Evolutionary conservation across 805 yeast species (phyloP), one percentile per base, ranked within the genome.

Genomic region (Saccharomyces mikatae): DNA sequence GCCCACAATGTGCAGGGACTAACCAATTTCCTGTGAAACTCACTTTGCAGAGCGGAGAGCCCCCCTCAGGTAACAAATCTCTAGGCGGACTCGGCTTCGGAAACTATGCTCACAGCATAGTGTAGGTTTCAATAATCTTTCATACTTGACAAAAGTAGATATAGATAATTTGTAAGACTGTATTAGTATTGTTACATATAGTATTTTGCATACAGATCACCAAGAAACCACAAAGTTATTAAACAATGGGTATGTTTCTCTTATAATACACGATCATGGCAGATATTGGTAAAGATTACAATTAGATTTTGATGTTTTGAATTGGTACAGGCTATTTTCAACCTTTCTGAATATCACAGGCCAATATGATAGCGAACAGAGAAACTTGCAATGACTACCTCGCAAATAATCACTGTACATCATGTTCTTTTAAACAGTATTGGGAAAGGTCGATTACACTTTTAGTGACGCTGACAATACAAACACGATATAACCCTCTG

Each of bases 211-310:
- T 17, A 36, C 8, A 36, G 9, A 2, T 10, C 6, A 14, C 46
- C 54, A 56, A 59, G 62, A 62, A 62, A 65, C 69, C 70, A 65
- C 56, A 58, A 59, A 56, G 64, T 63, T 69, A 65, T 63, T 62
- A 62, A 64, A 61, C 67, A 69, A 69, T 69, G 72, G 72, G 72
- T 68, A 68, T 68, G 71, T 68, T 47, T 47, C 21, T 36, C 17
- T 36, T 17, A 36, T 36, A 17, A 8, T 17, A 17, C 24, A 17
- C 24, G 13, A 36, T 36, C 6, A 36, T 36, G 44, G 44, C 44
- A 36, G 21, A 17, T 17, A 17, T 17, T n/a, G 17, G 22, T 8
- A 36, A 13, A n/a, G 44, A 36, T 8, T 36, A 17, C 17, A 8
- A 5, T 36, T 6, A 8, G 44, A 36, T 1, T 36, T 36, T 17